Conservation (phyloP, 2,329 filamentous ascomycete species). For the Cordyceps fumosorosea region DNA sequence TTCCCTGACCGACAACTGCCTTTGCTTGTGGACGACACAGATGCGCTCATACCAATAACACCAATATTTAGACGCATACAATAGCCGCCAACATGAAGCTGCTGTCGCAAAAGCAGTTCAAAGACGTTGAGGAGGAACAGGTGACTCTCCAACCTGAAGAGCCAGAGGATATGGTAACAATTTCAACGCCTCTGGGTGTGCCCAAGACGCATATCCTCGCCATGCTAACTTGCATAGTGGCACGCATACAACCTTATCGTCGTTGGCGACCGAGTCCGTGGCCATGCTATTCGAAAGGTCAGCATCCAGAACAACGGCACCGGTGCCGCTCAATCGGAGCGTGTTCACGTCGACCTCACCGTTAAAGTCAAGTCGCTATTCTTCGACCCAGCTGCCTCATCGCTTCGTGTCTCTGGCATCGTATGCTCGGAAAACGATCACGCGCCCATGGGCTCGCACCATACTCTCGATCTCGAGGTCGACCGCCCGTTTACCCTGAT, state of each 20-base stretch:
- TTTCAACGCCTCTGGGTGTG: not conserved
- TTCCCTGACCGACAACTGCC: not conserved
- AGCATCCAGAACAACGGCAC: constrained; percentile 41
- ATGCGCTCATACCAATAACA: not conserved
- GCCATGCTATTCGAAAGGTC: constrained; percentile 51
- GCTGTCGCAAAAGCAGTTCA: constrained; percentile 30
- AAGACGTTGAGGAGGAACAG: constrained; percentile 33
- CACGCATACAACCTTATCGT: constrained; percentile 56
- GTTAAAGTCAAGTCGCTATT: constrained; percentile 51
- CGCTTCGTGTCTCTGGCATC: constrained; percentile 49
- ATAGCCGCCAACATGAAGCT: constrained; percentile 31
- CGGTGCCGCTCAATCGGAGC: constrained; percentile 41
- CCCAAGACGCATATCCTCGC: constrained; percentile 12
- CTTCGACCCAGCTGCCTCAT: constrained; percentile 50
- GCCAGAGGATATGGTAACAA: constrained; percentile 40
- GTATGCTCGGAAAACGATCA: constrained; percentile 47
- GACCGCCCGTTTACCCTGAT: constrained; percentile 82
- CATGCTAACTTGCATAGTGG: constrained; percentile 34
- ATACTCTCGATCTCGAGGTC: constrained; percentile 73
- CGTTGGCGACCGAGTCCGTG: constrained; percentile 45
- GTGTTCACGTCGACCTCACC: constrained; percentile 52
- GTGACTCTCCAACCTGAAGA: constrained; percentile 38
- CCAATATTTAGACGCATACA: not conserved
- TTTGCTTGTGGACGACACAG: not conserved
- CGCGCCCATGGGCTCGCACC: constrained; percentile 48